A percentile compares a stretch with the other conserved stretches of the same genome.
phyloP scores from a whole-genome alignment of 2,329 filamentous ascomycete species.

The Neofusicoccum sp. region DNA sequence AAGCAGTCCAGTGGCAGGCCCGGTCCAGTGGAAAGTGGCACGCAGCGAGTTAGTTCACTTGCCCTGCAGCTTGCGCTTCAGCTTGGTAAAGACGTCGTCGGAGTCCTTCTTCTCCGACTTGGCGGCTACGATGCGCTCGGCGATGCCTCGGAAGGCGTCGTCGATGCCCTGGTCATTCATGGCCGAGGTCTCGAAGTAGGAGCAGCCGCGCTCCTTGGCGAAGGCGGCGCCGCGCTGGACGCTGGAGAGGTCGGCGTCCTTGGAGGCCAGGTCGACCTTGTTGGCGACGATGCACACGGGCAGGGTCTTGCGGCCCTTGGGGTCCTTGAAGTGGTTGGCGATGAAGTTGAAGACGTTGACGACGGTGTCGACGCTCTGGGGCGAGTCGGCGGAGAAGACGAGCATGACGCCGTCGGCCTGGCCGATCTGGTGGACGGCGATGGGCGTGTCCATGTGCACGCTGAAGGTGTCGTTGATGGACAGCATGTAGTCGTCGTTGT shows the following conservation, averaged over 20 bases:
- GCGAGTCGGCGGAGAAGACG: not conserved
- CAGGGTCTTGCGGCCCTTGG: conserved; percentile 10
- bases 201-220: not conserved
- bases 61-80: conserved; percentile 13
- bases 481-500: conserved; percentile 12
- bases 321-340: conserved; percentile 1
- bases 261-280: not conserved
- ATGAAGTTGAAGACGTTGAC: conserved; percentile 15
- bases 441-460: conserved; percentile 10
- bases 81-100: conserved; percentile 7
- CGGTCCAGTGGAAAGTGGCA: not conserved
- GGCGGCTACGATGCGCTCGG: not conserved
- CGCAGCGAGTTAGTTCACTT: not conserved
- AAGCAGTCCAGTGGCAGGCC: not conserved
- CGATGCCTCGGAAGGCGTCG: not conserved
- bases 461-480: conserved; percentile 13
- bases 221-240: not conserved
- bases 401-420: conserved; percentile 13
- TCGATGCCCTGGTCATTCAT: not conserved
- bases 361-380: conserved; percentile 4
- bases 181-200: conserved; percentile 10
- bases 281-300: conserved; percentile 5
- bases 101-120: conserved; percentile 8
- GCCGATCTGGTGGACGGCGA: conserved; percentile 13
- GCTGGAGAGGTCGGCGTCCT: not conserved